Base-by-base conservation (phyloP, 306 rosid species). In the Phaseolus lunatus region DNA sequence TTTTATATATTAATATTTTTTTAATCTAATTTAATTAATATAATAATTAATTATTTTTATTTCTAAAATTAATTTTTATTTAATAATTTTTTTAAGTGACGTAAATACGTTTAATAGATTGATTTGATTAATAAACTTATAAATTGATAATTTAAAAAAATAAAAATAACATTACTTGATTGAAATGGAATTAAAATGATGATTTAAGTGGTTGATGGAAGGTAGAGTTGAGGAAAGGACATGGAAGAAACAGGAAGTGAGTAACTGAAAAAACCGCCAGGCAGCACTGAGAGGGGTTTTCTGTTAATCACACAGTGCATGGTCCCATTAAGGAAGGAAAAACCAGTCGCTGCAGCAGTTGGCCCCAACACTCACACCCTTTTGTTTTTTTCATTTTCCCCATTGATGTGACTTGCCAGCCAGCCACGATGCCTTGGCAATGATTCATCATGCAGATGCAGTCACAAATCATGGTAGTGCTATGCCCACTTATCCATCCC, bases 381-480 rank as follows among this genome's bases (percentile, higher is more conserved):
- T 39, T 43, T 43, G 15, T 43, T 41, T 43, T 43, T 43, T 11
- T 7, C 18, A 7, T 24, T 15, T 39, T 47, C 81, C 58, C 5
- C 35, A 4, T 59, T 24, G 88, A 90, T 45, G 70, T 70, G 88
- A 86, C 85, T 47, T 27, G 41, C 43, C 67, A 76, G 14, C 76
- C 29, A 69, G 71, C 71, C 74, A 50, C 20, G 75, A 72, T 56
- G 84, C 54, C 67, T 27, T 18, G 83, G 73, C 79, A 84, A 84
- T 84, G 88, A 82, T 84, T 89, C 89, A 80, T 47, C 67, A 39
- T 39, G 44, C 44, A 39, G 48, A 41, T 43, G 80, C 80, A 67
- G 80, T 87, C 84, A 83, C 86, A 73, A 59, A 79, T 76, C 67
- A 63, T 58, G 53, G 0, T 48, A 84, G 86, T 88, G 95, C 83